Percentiles rank a stretch among this genome's conserved stretches.
phyloP scores from a whole-genome alignment of 371 early-diverging fungal genomes.

The Mortierella sp. region DNA sequence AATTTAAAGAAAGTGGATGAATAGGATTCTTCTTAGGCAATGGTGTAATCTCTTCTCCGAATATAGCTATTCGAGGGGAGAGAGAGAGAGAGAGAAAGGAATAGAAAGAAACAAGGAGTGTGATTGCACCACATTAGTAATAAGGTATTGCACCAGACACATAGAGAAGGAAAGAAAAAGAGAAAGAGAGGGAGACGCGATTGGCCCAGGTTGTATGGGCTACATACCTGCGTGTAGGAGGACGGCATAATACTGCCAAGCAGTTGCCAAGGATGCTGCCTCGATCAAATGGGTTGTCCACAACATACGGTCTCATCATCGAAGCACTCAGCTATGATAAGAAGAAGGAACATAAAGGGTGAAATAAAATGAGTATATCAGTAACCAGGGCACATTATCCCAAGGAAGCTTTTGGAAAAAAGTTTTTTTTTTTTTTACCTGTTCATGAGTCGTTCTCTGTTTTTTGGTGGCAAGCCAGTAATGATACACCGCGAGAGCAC shows the following conservation, averaged over 20 bases:
- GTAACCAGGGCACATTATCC: background rate
- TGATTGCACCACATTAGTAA: too few relatives aligned
- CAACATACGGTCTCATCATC: constrained; percentile 58
- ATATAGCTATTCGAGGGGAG: constrained; percentile 26
- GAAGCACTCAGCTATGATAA: constrained; percentile 57
- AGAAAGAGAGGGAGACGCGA: too few relatives aligned
- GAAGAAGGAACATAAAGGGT: background rate
- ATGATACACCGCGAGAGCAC: constrained; percentile 81
- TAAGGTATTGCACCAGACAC: too few relatives aligned
- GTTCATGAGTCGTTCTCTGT: constrained; percentile 91
- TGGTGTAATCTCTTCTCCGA: constrained; percentile 38
- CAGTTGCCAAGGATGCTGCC: constrained; percentile 61
- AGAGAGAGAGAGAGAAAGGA: background rate
- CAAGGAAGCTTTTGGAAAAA: background rate
- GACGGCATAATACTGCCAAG: constrained; percentile 65
- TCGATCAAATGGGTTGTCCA: constrained; percentile 62
- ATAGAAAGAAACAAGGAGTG: too few relatives aligned
- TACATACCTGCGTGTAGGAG: constrained; percentile 67
- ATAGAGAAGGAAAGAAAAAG: background rate
- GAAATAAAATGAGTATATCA: background rate
- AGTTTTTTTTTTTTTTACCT: constrained; percentile 56
- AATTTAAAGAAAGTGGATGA: too few relatives aligned
- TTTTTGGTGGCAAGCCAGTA: constrained; percentile 67
- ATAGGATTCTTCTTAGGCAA: background rate
- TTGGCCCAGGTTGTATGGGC: too few relatives aligned